phyloP scores from a whole-genome alignment of 2,329 filamentous ascomycete genomes.

The Fusarium nurragi region DNA sequence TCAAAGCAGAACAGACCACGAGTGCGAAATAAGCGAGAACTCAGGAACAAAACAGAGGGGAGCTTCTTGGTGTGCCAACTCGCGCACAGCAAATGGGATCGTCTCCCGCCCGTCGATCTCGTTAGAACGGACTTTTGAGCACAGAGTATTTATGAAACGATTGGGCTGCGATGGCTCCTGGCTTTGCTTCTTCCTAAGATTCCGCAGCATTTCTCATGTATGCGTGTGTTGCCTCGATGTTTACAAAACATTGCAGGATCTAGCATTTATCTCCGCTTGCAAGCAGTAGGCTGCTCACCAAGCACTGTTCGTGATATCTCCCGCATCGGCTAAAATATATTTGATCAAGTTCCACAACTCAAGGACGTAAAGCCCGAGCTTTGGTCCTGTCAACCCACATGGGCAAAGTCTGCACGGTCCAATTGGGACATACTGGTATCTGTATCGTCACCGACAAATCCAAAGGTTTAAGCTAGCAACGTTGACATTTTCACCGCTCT shows the following conservation, averaged over 20 bases:
- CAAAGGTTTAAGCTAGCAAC: constrained; percentile 1
- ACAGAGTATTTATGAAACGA: constrained; percentile 20
- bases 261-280: background rate
- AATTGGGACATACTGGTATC: background rate
- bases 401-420: constrained; percentile 11
- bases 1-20: background rate
- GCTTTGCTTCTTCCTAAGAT: background rate
- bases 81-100: constrained; percentile 17
- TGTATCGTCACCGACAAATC: constrained; percentile 47
- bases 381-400: constrained; percentile 11
- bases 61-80: constrained; percentile 17
- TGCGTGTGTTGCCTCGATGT: constrained; percentile 1
- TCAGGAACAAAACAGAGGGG: constrained; percentile 8
- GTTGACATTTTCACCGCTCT: constrained; percentile 42
- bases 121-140: constrained; percentile 11
- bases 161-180: constrained; percentile 1
- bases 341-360: constrained; percentile 16
- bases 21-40: background rate
- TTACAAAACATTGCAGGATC: constrained; percentile 5
- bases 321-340: constrained; percentile 13
- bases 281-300: background rate
- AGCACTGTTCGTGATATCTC: constrained; percentile 8
- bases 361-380: constrained; percentile 8
- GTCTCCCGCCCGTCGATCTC: constrained; percentile 38
- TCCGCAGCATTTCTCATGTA: background rate